Evolutionary conservation across 345 rosid genomes (phyloP).

Genomic region (Gossypium thurberi): DNA sequence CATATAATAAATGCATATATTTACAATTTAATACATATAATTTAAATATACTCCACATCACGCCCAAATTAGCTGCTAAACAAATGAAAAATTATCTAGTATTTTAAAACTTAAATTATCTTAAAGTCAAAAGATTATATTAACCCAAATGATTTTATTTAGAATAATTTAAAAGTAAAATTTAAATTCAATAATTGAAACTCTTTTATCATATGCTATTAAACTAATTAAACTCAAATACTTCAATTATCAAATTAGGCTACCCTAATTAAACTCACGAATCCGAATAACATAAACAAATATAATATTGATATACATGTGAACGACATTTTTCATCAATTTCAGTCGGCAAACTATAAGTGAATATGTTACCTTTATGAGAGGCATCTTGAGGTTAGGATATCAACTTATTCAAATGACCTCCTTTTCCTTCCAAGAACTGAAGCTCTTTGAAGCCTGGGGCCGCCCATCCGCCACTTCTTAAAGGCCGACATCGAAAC

Average conservation of each 20-base stretch:
- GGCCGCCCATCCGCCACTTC: constrained; percentile 86
- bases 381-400: constrained; percentile 3
- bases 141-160: too few relatives aligned
- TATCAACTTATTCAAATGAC: constrained; percentile 28
- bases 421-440: constrained; percentile 80
- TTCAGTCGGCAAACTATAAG: neutral
- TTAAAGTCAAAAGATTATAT: too few relatives aligned
- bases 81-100: too few relatives aligned
- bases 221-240: neutral
- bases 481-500: constrained; percentile 62
- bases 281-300: neutral
- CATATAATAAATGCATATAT: too few relatives aligned
- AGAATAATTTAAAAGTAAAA: too few relatives aligned
- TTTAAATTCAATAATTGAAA: too few relatives aligned
- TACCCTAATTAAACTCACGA: neutral
- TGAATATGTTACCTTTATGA: neutral
- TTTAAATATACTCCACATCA: too few relatives aligned
- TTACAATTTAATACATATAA: too few relatives aligned
- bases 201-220: neutral
- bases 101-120: too few relatives aligned
- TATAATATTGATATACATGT: neutral
- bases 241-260: neutral
- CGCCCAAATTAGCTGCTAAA: too few relatives aligned
- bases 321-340: neutral
- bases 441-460: constrained; percentile 77